A percentile compares a stretch with the other conserved stretches of the same genome.
These are phyloP conservation scores for Fraxinus americana DNA, from an alignment of 257 asterid genomes.

Conservation along the genomic window DNA sequence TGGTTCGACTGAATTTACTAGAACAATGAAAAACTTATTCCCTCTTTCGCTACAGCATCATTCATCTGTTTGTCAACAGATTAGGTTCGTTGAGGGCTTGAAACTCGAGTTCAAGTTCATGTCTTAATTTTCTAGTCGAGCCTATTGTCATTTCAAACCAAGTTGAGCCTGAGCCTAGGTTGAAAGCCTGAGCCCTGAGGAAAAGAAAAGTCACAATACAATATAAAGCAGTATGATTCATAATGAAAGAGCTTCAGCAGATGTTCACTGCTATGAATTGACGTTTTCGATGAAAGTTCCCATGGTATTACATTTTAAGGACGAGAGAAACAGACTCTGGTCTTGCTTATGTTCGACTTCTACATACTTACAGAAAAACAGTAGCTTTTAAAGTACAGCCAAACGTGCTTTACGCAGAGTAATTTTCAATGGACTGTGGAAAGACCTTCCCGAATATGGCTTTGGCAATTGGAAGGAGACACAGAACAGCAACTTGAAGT, in stretches of 20 bases:
- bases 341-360: background rate
- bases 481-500: slow-evolving; percentile 49
- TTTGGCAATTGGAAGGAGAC: slow-evolving; percentile 49
- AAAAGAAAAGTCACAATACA: background rate
- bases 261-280: background rate
- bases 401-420: background rate
- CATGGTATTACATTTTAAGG: background rate
- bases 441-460: slow-evolving; percentile 36
- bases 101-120: background rate
- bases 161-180: background rate
- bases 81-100: background rate
- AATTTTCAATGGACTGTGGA: slow-evolving; percentile 25
- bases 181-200: background rate
- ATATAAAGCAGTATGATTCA: background rate
- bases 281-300: background rate
- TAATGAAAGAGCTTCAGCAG: background rate
- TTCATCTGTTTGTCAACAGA: background rate
- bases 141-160: background rate
- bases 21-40: background rate
- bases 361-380: background rate
- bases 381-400: background rate
- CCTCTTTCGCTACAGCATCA: background rate
- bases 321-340: background rate
- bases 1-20: background rate
- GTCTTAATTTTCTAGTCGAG: background rate